Base-by-base conservation (phyloP, 1,284 basidiomycete species). In the Thecaphora thlaspeos region DNA sequence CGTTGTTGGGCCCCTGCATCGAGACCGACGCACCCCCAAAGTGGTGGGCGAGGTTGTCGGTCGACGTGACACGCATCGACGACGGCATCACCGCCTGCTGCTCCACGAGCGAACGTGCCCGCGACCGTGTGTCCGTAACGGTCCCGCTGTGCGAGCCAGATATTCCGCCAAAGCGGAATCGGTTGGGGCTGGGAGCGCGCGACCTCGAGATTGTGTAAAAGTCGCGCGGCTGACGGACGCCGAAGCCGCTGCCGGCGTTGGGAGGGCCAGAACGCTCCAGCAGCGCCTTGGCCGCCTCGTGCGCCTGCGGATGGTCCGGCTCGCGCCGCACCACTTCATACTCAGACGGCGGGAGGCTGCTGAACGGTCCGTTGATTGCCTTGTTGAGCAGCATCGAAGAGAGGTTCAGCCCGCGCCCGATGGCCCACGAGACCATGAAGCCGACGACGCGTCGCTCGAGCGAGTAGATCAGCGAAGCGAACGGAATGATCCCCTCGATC, bases 401-500 rank as follows among this genome's bases (percentile, higher is more conserved):
- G 24, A 71, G 51, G 38, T 55, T 58, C 52, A 74, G 65, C 8
- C 71, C 71, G 38, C 63, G 71, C 12, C 54, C 70, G 19, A 72
- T 59, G 11, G 71, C 70, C 68, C 68, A 74, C 9, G 68, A 71
- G 3, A 62, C 61, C 18, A 74, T 46, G 50, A 69, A 68, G 17
- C 71, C 71, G 9, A 71, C 63, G 37, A 74, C 44, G n/a, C 71
- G 55, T 17, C 71, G 54, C 47, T 74, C 68, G 47, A 74, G 55
- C 28, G 70, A 63, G 44, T 74, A 74, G 41, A 74, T 47, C 4
- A 73, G 39, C 22, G 70, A 71, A 1, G 70, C 66, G 46, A 76
- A 73, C 2, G 76, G 76, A 12, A 77, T 56, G 23, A 69, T 61
- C 14, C 73, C 75, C 40, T 76, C 76, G 36, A 77, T 71, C 10